These are phyloP conservation scores for Saccharum spontaneum DNA, from an alignment of 176 grass and related monocot species.

Conservation along the genomic window DNA sequence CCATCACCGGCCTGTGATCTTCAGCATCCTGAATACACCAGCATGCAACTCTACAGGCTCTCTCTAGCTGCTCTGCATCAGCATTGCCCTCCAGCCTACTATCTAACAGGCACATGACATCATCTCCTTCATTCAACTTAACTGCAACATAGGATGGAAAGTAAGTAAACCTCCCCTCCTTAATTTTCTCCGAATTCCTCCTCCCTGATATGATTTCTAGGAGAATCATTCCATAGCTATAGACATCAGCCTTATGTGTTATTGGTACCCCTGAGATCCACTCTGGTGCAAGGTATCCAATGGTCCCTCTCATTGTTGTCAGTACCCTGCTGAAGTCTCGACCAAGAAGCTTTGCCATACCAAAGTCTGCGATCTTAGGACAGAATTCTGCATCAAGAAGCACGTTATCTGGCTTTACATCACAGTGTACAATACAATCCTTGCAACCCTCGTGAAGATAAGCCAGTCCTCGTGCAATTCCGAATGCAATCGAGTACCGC, in stretches of 20 bases:
- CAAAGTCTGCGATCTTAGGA: constrained; percentile 42
- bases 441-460: constrained; percentile 49
- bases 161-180: constrained; percentile 11
- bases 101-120: constrained; percentile 29
- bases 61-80: constrained; percentile 32
- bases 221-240: constrained; percentile 46
- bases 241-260: constrained; percentile 42
- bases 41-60: constrained; percentile 41
- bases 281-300: constrained; percentile 39
- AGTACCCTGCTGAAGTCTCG: constrained; percentile 33
- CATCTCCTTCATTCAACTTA: constrained; percentile 24
- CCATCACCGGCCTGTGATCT: constrained; percentile 36
- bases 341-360: constrained; percentile 34
- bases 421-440: constrained; percentile 34
- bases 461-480: constrained; percentile 38
- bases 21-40: constrained; percentile 59
- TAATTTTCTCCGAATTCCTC: constrained; percentile 16
- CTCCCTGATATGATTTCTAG: constrained; percentile 44
- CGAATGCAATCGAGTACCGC: constrained; percentile 25
- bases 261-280: constrained; percentile 41
- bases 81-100: constrained; percentile 23
- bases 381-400: constrained; percentile 28
- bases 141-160: constrained; percentile 27
- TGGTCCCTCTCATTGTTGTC: constrained; percentile 42
- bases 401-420: constrained; percentile 36